Base-by-base conservation (phyloP, 306 rosid genomes). In the Quercus ilex region DNA sequence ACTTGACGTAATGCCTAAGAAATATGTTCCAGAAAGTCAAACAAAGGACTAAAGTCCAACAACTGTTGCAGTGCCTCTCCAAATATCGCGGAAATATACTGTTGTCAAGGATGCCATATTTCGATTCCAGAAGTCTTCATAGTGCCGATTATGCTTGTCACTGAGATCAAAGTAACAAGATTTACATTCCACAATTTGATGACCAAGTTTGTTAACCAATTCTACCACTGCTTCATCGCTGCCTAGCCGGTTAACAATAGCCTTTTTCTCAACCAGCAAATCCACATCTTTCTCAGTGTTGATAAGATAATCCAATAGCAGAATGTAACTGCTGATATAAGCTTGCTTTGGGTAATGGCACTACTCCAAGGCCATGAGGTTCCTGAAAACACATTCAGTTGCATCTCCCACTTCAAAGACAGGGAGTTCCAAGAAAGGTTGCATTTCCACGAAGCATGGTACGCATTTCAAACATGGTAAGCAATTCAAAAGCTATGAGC, bases 1-100 rank as follows among this genome's bases (percentile, higher is more conserved):
- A 43, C 51, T 43, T 43, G 13, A 43, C 51, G 13, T 43, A 43
- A 43, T 43, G 51, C 51, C 51, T 43, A 0, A 43, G 51, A 0
- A 43, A 43, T 38, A 86, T 78, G 41, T 65, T 79, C 79, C 82
- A 83, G 3, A 82, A 26, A 1, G 87, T 72, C 20, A 79, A 82
- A 23, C 78, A 21, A 1, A 86, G 71, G 14, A 90, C 78, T 12
- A 76, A 73, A 87, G 5, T 75, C 91, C 95, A 2, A 91, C 82
- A 25, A 91, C 3, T 17, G 95, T 91, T 26, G 92, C 85, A 64
- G 90, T 89, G 3, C 86, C 85, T 9, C 91, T 91, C 90, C 92
- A 91, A 18, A 89, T 85, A 63, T 91, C 91, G 38, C 87, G 82
- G 64, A 91, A 89, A 30, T 91, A 91, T 1, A 89, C 86, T 63